Percentiles rank a stretch among this genome's conserved stretches.
These are phyloP conservation scores for Russula olivacea DNA, from an alignment of 768 basidiomycete species.

Conservation along the genomic window DNA sequence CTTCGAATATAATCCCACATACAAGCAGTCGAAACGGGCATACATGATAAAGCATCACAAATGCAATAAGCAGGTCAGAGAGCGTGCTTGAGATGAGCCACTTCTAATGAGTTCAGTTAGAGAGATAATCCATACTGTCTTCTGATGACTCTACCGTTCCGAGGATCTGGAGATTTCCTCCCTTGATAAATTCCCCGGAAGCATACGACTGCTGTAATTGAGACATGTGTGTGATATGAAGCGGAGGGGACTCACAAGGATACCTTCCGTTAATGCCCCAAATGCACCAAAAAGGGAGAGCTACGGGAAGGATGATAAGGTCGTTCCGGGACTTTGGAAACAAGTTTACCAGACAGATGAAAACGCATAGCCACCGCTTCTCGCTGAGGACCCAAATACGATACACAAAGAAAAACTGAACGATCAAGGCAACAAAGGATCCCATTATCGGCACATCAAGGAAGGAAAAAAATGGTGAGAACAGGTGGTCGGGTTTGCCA, in stretches of 20 bases:
- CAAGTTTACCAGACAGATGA: not conserved
- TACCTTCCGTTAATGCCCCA: not conserved
- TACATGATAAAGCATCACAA: slow-evolving; percentile 7
- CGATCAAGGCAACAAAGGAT: slow-evolving; percentile 26
- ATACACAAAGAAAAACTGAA: slow-evolving; percentile 33
- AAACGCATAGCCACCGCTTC: not conserved
- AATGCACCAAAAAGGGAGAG: not conserved
- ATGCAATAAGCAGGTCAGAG: slow-evolving; percentile 6
- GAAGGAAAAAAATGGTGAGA: slow-evolving; percentile 14
- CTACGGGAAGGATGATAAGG: not conserved
- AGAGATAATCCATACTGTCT: not conserved
- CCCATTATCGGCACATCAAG: slow-evolving; percentile 31
- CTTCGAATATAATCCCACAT: not conserved
- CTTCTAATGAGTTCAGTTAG: not conserved
- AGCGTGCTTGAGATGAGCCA: slow-evolving; percentile 2
- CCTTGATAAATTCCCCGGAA: not conserved
- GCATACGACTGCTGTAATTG: too few relatives aligned
- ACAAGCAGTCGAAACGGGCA: not conserved
- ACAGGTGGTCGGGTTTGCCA: slow-evolving; percentile 28
- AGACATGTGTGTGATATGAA: too few relatives aligned
- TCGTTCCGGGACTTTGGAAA: not conserved
- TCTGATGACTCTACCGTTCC: not conserved
- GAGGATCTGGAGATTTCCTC: not conserved
- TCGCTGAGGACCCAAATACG: slow-evolving; percentile 27
- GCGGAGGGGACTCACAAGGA: not conserved